Evolutionary conservation across 2,329 filamentous ascomycete species (phyloP).

Genomic region (Aspergillus sp.): DNA sequence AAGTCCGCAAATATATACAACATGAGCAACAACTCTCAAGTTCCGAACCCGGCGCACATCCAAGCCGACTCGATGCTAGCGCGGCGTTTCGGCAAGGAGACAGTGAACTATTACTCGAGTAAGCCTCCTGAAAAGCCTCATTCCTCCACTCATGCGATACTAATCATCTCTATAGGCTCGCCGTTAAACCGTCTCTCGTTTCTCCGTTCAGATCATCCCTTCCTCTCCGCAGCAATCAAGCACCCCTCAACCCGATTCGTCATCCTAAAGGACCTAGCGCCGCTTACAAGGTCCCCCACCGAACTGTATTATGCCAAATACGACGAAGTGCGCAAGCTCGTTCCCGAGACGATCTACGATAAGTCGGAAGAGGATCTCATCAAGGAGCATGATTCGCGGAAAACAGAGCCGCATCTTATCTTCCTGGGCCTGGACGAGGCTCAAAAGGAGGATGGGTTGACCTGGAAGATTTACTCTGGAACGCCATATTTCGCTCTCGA

Average conservation of each 20-base stretch:
- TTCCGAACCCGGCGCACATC: constrained; percentile 63
- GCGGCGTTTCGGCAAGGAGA: constrained; percentile 55
- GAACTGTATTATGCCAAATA: constrained; percentile 71
- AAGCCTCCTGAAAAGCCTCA: constrained; percentile 17
- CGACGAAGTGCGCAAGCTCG: constrained; percentile 70
- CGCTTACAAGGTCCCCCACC: constrained; percentile 65
- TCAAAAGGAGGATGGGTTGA: constrained; percentile 46
- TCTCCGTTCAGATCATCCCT: constrained; percentile 52
- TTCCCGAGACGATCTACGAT: constrained; percentile 73
- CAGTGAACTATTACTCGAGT: constrained; percentile 58
- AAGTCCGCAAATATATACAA: constrained; percentile 15
- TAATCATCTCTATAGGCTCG: constrained; percentile 42
- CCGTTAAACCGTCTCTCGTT: constrained; percentile 57
- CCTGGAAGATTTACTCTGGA: constrained; percentile 69
- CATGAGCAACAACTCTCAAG: constrained; percentile 39
- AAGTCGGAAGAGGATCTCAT: constrained; percentile 74
- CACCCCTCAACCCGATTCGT: constrained; percentile 66
- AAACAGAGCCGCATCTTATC: constrained; percentile 71
- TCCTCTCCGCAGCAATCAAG: constrained; percentile 53
- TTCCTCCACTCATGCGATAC: not conserved
- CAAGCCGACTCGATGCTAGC: constrained; percentile 61
- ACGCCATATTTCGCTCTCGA: constrained; percentile 89
- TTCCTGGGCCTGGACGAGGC: constrained; percentile 84
- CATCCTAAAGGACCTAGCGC: constrained; percentile 77
- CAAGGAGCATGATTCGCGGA: constrained; percentile 72